Evolutionary conservation across 139 green algal species (phyloP).

Genomic region (Chlamydomonas urium): DNA sequence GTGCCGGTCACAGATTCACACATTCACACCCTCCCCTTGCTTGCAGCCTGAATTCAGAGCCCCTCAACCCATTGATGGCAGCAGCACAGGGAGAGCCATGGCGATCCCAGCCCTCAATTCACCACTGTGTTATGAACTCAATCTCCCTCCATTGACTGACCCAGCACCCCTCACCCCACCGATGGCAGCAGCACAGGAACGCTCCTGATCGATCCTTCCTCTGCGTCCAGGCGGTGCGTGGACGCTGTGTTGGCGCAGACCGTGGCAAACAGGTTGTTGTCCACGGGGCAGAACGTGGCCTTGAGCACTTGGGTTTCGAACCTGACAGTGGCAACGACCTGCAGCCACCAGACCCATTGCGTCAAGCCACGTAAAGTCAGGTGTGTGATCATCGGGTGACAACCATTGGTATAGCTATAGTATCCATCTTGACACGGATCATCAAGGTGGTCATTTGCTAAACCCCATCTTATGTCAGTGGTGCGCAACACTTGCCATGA

Average conservation of each 20-base stretch:
- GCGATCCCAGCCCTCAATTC: too few relatives aligned
- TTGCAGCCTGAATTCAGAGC: too few relatives aligned
- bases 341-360: background rate
- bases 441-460: background rate
- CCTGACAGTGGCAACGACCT: background rate
- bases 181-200: too few relatives aligned
- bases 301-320: slow-evolving; percentile 1
- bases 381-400: background rate
- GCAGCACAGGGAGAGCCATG: too few relatives aligned
- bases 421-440: background rate
- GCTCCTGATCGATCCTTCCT: background rate
- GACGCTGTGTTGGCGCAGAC: background rate
- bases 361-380: background rate
- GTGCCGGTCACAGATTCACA: too few relatives aligned
- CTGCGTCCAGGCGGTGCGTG: slow-evolving; percentile 18
- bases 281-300: slow-evolving; percentile 19
- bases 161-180: too few relatives aligned
- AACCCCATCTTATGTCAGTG: too few relatives aligned
- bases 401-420: background rate
- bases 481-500: too few relatives aligned
- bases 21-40: too few relatives aligned
- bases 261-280: slow-evolving; percentile 28
- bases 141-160: too few relatives aligned
- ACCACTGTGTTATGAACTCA: too few relatives aligned
- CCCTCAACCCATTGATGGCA: too few relatives aligned